phyloP scores from a whole-genome alignment of 139 green algal genomes.

The Nannochloris sp. region DNA sequence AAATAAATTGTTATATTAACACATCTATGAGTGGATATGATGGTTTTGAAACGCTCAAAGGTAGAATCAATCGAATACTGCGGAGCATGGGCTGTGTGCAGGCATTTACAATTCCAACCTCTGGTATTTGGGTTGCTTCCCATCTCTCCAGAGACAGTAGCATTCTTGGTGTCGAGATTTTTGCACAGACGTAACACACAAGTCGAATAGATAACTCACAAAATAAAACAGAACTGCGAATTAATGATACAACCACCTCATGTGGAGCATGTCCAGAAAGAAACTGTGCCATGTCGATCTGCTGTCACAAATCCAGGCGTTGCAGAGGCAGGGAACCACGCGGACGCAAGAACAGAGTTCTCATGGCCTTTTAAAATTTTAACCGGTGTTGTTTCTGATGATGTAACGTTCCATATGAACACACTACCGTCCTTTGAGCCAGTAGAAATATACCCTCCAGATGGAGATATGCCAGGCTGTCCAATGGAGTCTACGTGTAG shows the following conservation, averaged over 20 bases:
- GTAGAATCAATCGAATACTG: no score
- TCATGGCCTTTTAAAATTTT: no score
- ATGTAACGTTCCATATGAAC: conserved; percentile 35
- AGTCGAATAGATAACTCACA: no score
- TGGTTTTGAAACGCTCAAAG: no score
- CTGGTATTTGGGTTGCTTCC: no score
- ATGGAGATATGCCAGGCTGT: conserved; percentile 9
- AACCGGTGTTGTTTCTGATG: neutral
- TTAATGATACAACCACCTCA: neutral
- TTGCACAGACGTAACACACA: no score
- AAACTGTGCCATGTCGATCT: neutral
- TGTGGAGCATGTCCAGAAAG: conserved; percentile 1
- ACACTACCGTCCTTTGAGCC: conserved; percentile 32
- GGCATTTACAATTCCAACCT: no score
- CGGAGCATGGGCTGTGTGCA: no score
- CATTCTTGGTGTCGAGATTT: no score
- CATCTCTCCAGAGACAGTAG: no score
- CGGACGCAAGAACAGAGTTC: conserved; percentile 4
- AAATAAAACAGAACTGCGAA: neutral
- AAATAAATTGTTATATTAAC: no score
- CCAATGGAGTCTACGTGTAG: neutral
- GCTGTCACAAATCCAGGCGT: neutral
- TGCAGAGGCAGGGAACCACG: neutral
- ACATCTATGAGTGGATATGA: no score
- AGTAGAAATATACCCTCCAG: conserved; percentile 24